Conservation (phyloP, 108 stramenopile genomes). For the Cyclostephanos tholiformis region DNA sequence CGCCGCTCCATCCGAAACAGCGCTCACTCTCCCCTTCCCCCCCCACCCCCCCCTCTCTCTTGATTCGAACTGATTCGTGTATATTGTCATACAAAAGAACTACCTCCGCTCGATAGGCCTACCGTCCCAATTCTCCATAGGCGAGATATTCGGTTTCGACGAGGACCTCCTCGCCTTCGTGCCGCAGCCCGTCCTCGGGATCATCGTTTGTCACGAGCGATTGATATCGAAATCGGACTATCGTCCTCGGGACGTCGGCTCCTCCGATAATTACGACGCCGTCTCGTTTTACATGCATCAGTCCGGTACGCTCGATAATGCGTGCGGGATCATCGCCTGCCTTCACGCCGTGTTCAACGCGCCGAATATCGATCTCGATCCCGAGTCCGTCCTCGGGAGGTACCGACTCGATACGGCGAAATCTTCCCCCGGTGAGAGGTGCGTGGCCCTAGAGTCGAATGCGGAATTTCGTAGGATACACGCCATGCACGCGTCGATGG, state of each 20-base stretch:
- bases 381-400: conserved; percentile 34
- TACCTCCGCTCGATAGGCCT: conserved; percentile 59
- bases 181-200: conserved; percentile 55
- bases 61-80: background rate
- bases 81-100: background rate
- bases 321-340: conserved; percentile 68
- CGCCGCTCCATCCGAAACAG: background rate
- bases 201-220: conserved; percentile 61
- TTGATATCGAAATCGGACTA: conserved; percentile 42
- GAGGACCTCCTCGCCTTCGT: conserved; percentile 61
- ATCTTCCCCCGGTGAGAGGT: conserved; percentile 46
- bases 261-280: conserved; percentile 40
- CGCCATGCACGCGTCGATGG: conserved; percentile 44
- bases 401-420: conserved; percentile 23
- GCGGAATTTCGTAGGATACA: conserved; percentile 53
- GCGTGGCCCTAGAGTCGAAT: conserved; percentile 40
- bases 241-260: conserved; percentile 39
- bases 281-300: conserved; percentile 63
- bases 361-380: conserved; percentile 23
- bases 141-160: conserved; percentile 64
- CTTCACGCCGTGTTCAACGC: conserved; percentile 62
- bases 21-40: background rate
- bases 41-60: background rate
- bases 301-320: conserved; percentile 54
- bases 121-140: conserved; percentile 42